These are phyloP conservation scores for Tetracentron sinense DNA, from an alignment of 164 flowering plant species.

Conservation along the genomic window DNA sequence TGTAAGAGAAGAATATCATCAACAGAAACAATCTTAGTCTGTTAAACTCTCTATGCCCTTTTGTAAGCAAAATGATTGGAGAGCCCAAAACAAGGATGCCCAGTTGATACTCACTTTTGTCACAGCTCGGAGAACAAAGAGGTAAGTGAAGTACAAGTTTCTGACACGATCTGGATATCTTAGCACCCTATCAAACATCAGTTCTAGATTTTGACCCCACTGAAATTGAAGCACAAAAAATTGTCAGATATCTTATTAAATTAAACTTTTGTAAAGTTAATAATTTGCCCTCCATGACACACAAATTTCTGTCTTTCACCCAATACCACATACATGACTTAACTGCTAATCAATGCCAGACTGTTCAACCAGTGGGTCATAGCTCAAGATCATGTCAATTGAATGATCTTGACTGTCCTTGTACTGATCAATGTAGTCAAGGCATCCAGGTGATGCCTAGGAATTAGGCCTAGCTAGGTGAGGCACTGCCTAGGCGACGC, in stretches of 20 bases:
- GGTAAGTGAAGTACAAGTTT: conserved; percentile 89
- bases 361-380: neutral
- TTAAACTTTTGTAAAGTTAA: neutral
- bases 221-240: conserved; percentile 28
- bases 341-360: neutral
- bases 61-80: too few species aligned
- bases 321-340: neutral
- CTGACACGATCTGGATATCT: conserved; percentile 81
- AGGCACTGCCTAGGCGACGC: too few species aligned
- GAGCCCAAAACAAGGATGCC: conserved; percentile 8
- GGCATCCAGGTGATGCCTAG: neutral
- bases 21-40: too few species aligned
- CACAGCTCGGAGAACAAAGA: conserved; percentile 94
- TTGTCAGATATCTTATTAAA: neutral
- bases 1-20: neutral
- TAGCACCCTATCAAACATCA: conserved; percentile 83
- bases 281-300: neutral
- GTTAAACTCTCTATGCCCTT: too few species aligned
- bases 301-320: neutral
- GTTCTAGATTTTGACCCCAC: conserved; percentile 83
- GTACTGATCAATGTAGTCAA: neutral
- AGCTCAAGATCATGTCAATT: neutral
- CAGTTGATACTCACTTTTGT: conserved; percentile 59
- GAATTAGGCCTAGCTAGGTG: too few species aligned
- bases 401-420: neutral